Percentiles rank a stretch among this genome's conserved stretches.
Conservation (phyloP, 306 rosid species). For the Spatholobus suberectus region DNA sequence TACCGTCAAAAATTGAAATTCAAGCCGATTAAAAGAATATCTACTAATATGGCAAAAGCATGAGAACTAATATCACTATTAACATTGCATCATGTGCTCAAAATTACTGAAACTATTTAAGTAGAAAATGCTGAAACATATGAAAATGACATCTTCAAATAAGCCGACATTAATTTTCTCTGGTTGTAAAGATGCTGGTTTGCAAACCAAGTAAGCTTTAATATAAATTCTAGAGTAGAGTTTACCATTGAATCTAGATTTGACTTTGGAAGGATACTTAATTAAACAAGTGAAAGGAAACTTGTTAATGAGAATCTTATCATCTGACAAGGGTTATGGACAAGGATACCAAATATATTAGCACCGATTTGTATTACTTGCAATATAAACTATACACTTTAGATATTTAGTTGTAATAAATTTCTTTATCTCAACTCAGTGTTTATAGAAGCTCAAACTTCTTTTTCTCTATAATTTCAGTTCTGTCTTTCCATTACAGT, state of each 20-base stretch:
- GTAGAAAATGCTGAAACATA: conserved; percentile 8
- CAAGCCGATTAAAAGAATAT: conserved; percentile 12
- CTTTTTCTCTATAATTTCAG: too few relatives aligned
- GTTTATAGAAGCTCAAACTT: too few relatives aligned
- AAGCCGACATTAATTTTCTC: neutral
- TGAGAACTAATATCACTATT: conserved; percentile 1
- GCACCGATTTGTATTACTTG: too few relatives aligned
- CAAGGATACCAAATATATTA: conserved; percentile 2
- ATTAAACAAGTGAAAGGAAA: conserved; percentile 12
- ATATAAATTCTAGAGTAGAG: conserved; percentile 22
- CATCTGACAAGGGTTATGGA: conserved; percentile 4
- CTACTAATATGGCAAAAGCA: conserved; percentile 2
- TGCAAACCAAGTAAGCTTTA: conserved; percentile 10
- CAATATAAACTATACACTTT: too few relatives aligned
- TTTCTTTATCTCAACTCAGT: too few relatives aligned
- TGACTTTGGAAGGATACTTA: conserved; percentile 30
- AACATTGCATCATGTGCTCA: neutral
- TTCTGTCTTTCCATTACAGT: too few relatives aligned
- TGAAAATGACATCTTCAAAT: conserved; percentile 19
- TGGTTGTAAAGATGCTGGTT: neutral
- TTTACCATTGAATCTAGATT: conserved; percentile 20
- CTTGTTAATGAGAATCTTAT: neutral
- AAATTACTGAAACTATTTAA: neutral
- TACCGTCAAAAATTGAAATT: conserved; percentile 40
- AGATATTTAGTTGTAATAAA: too few relatives aligned